Evolutionary conservation across 2,329 filamentous ascomycete genomes (phyloP).

Genomic region (Knufia petricola): DNA sequence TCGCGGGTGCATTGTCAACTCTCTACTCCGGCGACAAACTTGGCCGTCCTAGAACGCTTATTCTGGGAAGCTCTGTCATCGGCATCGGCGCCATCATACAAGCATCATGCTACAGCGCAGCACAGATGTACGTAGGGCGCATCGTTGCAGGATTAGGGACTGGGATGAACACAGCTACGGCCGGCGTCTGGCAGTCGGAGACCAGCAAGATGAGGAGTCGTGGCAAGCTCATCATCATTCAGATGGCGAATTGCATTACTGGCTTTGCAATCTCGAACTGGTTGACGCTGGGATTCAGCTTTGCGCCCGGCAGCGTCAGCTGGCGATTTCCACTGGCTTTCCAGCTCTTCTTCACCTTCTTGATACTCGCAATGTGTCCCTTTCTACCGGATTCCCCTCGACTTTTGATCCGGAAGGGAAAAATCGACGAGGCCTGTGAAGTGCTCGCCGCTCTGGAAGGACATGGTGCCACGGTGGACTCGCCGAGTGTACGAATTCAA

Average conservation of each 20-base stretch:
- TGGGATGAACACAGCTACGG: constrained; percentile 30
- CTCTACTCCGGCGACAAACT: constrained; percentile 43
- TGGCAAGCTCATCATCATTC: constrained; percentile 45
- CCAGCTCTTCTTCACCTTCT: constrained; percentile 46
- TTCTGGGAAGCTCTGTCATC: constrained; percentile 32
- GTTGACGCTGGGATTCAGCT: constrained; percentile 43
- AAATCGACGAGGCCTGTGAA: constrained; percentile 41
- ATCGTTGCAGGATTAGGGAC: constrained; percentile 34
- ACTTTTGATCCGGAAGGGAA: constrained; percentile 45
- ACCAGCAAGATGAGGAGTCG: constrained; percentile 42
- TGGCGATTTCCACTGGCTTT: constrained; percentile 51
- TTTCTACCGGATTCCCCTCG: constrained; percentile 39
- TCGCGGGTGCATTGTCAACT: constrained; percentile 40
- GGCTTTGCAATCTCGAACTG: constrained; percentile 37
- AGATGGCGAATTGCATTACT: constrained; percentile 42
- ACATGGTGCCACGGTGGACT: constrained; percentile 37
- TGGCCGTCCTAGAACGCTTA: constrained; percentile 36
- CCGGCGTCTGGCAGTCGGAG: constrained; percentile 34
- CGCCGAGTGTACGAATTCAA: constrained; percentile 38
- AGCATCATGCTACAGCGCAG: constrained; percentile 29
- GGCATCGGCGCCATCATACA: constrained; percentile 37
- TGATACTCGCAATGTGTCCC: constrained; percentile 36
- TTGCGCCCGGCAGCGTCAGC: constrained; percentile 37
- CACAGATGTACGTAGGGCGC: constrained; percentile 38
- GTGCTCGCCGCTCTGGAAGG: constrained; percentile 41